phyloP scores from a whole-genome alignment of 129 eudicot genomes.

The Flaveria trinervia region DNA sequence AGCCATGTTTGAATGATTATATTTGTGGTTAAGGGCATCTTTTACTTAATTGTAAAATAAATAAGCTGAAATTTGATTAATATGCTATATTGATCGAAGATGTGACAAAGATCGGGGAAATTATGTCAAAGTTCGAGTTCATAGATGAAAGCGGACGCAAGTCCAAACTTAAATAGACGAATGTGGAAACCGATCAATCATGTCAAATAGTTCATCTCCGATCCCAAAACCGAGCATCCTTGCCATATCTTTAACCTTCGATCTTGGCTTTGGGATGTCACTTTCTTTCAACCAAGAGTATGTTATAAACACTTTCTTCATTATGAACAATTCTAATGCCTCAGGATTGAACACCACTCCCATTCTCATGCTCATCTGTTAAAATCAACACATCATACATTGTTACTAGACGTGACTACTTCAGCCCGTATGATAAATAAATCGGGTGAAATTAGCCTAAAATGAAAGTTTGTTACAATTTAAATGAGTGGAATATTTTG shows the following conservation, averaged over 20 bases:
- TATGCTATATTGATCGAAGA: background rate
- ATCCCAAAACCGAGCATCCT: conserved; percentile 95
- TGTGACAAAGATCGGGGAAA: background rate
- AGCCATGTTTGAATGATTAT: too few species aligned
- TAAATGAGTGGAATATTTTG: background rate
- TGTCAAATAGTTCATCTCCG: conserved; percentile 86
- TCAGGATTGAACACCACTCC: conserved; percentile 95
- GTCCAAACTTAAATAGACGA: conserved; percentile 17
- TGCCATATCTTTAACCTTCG: conserved; percentile 88
- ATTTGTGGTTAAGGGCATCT: background rate
- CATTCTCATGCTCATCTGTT: conserved; percentile 85
- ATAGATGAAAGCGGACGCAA: background rate
- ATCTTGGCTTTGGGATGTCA: conserved; percentile 69
- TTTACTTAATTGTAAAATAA: background rate
- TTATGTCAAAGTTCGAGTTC: background rate
- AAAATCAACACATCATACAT: background rate
- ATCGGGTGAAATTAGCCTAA: background rate
- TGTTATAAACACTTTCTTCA: conserved; percentile 81
- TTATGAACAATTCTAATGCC: conserved; percentile 83
- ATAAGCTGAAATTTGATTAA: background rate
- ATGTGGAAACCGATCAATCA: conserved; percentile 54
- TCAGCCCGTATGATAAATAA: background rate
- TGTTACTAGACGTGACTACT: background rate
- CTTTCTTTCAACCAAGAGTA: conserved; percentile 84
- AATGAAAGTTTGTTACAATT: background rate